A percentile compares a stretch with the other conserved stretches of the same genome.
Evolutionary conservation across 106 monocot genomes (phyloP).

Genomic region (Dendrobium huoshanense): DNA sequence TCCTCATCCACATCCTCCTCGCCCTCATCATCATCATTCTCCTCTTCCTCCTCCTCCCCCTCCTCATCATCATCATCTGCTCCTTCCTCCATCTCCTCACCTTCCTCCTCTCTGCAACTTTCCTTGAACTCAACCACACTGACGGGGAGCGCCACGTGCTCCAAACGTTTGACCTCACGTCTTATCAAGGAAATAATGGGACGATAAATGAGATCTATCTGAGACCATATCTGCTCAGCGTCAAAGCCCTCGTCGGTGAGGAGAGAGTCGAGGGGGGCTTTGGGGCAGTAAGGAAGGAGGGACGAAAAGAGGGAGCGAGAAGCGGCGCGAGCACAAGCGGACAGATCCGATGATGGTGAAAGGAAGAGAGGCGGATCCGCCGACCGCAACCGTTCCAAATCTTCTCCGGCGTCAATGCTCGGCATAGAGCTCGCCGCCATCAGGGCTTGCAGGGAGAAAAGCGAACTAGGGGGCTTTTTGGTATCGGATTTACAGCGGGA

Average conservation of each 20-base stretch:
- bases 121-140: slow-evolving; percentile 10
- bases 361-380: slow-evolving; percentile 47
- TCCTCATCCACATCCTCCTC: slow-evolving; percentile 9
- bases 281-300: slow-evolving; percentile 41
- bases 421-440: slow-evolving; percentile 23
- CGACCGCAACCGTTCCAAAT: slow-evolving; percentile 30
- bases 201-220: slow-evolving; percentile 59
- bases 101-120: slow-evolving; percentile 15
- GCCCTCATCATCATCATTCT: slow-evolving; percentile 24
- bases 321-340: slow-evolving; percentile 41
- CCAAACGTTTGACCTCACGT: slow-evolving; percentile 32
- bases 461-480: too few relatives aligned
- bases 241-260: slow-evolving; percentile 61
- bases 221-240: slow-evolving; percentile 92
- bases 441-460: neutral
- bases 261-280: slow-evolving; percentile 50
- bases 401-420: slow-evolving; percentile 9
- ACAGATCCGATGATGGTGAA: slow-evolving; percentile 47
- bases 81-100: slow-evolving; percentile 4
- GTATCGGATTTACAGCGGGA: too few relatives aligned
- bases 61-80: slow-evolving; percentile 7
- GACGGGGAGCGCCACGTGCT: slow-evolving; percentile 13
- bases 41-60: slow-evolving; percentile 12
- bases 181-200: slow-evolving; percentile 34
- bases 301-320: slow-evolving; percentile 44